Percentiles rank a stretch among this genome's conserved stretches.
These are phyloP conservation scores for Mycosphaerella sp. DNA, from an alignment of 2,329 filamentous ascomycete species.

Conservation along the genomic window DNA sequence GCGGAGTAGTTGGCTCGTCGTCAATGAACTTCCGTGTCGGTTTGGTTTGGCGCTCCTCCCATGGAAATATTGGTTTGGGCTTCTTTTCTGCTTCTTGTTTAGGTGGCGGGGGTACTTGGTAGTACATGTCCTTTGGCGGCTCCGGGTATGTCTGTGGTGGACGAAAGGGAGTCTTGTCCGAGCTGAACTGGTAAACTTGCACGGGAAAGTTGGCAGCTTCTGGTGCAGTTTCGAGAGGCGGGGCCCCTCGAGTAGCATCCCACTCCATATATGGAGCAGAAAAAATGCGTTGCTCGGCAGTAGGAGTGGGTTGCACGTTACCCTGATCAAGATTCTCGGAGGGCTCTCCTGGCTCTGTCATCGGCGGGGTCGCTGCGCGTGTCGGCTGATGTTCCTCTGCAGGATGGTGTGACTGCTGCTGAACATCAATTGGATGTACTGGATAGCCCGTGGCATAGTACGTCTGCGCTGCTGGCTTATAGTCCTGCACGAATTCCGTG, in stretches of 20 bases:
- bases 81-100: slow-evolving; percentile 52
- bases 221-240: slow-evolving; percentile 62
- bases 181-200: slow-evolving; percentile 76
- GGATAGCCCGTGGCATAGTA: slow-evolving; percentile 27
- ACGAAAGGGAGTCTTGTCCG: slow-evolving; percentile 66
- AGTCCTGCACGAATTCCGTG: slow-evolving; percentile 7
- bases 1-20: slow-evolving; percentile 35
- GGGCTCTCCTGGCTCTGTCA: slow-evolving; percentile 39
- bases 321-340: slow-evolving; percentile 42
- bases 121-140: slow-evolving; percentile 83
- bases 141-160: slow-evolving; percentile 72
- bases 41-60: slow-evolving; percentile 66
- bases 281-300: slow-evolving; percentile 45
- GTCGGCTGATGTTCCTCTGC: slow-evolving; percentile 5
- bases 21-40: slow-evolving; percentile 61
- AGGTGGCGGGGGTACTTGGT: slow-evolving; percentile 59
- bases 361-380: slow-evolving; percentile 26
- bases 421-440: slow-evolving; percentile 15
- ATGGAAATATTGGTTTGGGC: slow-evolving; percentile 71
- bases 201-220: slow-evolving; percentile 80
- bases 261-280: slow-evolving; percentile 55
- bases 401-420: slow-evolving; percentile 8
- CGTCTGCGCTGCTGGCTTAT: slow-evolving; percentile 3
- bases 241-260: slow-evolving; percentile 56
- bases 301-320: slow-evolving; percentile 39